Evolutionary conservation across 73 alveolate species (phyloP), one percentile per base, ranked within the genome.

Genomic region (Symbiodinium pilosum): DNA sequence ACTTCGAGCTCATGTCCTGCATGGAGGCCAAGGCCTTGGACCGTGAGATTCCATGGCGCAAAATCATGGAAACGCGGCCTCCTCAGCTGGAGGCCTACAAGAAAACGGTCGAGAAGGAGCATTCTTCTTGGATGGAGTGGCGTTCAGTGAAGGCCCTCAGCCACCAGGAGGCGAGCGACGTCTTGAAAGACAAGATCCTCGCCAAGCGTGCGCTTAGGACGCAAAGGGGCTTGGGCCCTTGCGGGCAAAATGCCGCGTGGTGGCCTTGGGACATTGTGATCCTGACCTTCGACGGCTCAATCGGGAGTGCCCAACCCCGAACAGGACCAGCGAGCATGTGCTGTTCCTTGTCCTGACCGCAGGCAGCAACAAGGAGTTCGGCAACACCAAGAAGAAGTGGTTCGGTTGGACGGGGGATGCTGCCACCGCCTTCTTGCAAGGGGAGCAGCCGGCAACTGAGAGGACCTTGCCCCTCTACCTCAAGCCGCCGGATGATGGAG

Each of bases 401-500:
- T 3, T 38, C 2, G 20, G 52, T 5, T 87, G 94, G 94, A 47
- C 64, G 4, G 94, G 94, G 3, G 96, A 89, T 30, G 96, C 68
- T 28, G 18, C 71, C 0, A 89, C 96, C 3, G 96, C 96, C 24
- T 89, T 68, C 52, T 42, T 89, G n/a, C 96, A 89, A 20, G 96
- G 96, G 1, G 28, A 11, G 0, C 96, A 14, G 21, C 36, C 8
- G 6, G 73, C 9, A 56, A 32, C 34, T 3, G 77, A 59, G 77
- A 5, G 77, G 32, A 28, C 77, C 9, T 8, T 14, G 36, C 6
- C 8, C 32, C 77, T 59, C 77, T 59, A 59, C 77, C 11, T 59
- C 32, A 47, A 14, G 30, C 6, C 32, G 9, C 77, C 77, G 3
- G 36, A 16, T 8, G 77, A 59, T 16, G 32, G 32, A 5, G 6